These are phyloP conservation scores for Zygoascus hellenicus DNA, from an alignment of 1,139 yeast species.

Conservation along the genomic window DNA sequence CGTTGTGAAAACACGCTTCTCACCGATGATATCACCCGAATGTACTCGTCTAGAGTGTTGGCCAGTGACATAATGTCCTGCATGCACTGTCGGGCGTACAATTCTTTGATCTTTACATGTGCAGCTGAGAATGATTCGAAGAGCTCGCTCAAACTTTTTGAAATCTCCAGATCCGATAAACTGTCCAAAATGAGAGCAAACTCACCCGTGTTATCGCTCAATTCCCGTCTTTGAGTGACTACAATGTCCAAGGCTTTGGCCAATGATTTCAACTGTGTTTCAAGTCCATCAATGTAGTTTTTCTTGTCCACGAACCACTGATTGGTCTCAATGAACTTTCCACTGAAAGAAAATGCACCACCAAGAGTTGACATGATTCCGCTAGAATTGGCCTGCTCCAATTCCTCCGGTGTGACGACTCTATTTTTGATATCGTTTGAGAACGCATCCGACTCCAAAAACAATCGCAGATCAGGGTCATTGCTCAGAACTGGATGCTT, in stretches of 20 bases:
- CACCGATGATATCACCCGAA: conserved; percentile 70
- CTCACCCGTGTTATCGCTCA: conserved; percentile 62
- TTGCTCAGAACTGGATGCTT: conserved; percentile 50
- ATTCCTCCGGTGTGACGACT: conserved; percentile 23
- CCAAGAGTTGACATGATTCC: conserved; percentile 56
- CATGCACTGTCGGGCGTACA: conserved; percentile 70
- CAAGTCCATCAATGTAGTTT: conserved; percentile 64
- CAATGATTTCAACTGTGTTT: conserved; percentile 63
- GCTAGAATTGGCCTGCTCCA: conserved; percentile 20
- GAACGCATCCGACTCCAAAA: conserved; percentile 71
- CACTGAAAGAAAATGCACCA: conserved; percentile 47
- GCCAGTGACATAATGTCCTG: conserved; percentile 88
- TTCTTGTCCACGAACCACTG: conserved; percentile 67
- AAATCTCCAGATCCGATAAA: conserved; percentile 70
- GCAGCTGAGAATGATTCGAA: conserved; percentile 64
- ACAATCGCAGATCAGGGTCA: conserved; percentile 73
- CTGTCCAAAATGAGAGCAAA: conserved; percentile 49
- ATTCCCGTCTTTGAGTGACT: conserved; percentile 68
- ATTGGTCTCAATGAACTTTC: conserved; percentile 71
- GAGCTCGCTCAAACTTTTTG: conserved; percentile 57
- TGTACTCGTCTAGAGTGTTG: conserved; percentile 80
- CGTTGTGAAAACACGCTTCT: conserved; percentile 73
- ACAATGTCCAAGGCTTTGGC: conserved; percentile 69
- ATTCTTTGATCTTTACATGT: conserved; percentile 64
- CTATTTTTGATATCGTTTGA: conserved; percentile 41